A percentile compares a stretch with the other conserved stretches of the same genome.
Evolutionary conservation across 2,329 filamentous ascomycete genomes (phyloP).

Genomic region (Fusarium multiceps): DNA sequence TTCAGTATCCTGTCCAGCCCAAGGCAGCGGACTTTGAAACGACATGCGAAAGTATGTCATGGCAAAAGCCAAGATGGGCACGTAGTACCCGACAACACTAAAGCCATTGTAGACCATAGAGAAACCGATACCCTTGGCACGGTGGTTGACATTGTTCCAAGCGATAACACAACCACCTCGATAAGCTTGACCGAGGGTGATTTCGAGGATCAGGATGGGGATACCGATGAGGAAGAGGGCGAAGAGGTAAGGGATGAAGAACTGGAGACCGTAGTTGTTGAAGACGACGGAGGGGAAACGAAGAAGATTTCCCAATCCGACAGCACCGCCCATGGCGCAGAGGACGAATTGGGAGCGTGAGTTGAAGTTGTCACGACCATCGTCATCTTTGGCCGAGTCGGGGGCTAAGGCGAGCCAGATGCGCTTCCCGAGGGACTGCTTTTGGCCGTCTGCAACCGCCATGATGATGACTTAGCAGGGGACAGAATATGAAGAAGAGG

Average conservation of each 20-base stretch:
- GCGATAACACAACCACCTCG: slow-evolving; percentile 63
- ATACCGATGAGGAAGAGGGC: slow-evolving; percentile 59
- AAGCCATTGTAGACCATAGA: slow-evolving; percentile 62
- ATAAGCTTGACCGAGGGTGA: slow-evolving; percentile 74
- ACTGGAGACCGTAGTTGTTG: slow-evolving; percentile 67
- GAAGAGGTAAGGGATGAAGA: slow-evolving; percentile 66
- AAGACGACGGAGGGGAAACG: slow-evolving; percentile 66
- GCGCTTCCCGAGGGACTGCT: slow-evolving; percentile 30
- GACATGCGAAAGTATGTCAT: slow-evolving; percentile 67
- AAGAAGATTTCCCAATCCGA: slow-evolving; percentile 66
- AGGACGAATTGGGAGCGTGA: slow-evolving; percentile 46
- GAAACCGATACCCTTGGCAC: slow-evolving; percentile 63
- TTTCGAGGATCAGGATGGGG: slow-evolving; percentile 63
- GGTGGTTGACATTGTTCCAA: slow-evolving; percentile 60
- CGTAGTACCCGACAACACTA: slow-evolving; percentile 64
- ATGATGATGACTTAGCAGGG: not conserved
- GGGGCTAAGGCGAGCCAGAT: slow-evolving; percentile 38
- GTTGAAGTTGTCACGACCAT: slow-evolving; percentile 45
- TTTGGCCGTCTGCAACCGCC: slow-evolving; percentile 32
- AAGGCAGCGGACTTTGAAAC: slow-evolving; percentile 64
- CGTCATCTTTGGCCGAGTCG: slow-evolving; percentile 41
- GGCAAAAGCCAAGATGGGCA: slow-evolving; percentile 65
- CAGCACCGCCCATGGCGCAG: slow-evolving; percentile 59
- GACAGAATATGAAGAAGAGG: not conserved
- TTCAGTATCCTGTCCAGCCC: slow-evolving; percentile 49